These are phyloP conservation scores for Allantophomopsis lycopodina DNA, from an alignment of 2,329 filamentous ascomycete genomes.

Conservation along the genomic window DNA sequence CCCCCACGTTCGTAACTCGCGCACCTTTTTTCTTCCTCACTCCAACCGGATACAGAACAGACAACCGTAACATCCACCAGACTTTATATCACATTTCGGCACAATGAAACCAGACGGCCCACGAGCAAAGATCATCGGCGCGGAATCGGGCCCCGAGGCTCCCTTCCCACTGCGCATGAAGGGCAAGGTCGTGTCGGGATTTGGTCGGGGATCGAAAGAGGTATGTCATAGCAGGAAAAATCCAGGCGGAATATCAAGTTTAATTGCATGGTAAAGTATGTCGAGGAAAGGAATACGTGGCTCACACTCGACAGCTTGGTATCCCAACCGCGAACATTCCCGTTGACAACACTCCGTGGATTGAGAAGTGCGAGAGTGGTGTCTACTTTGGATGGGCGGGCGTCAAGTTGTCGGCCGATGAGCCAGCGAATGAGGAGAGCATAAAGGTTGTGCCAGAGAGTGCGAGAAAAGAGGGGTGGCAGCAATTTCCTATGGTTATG, in stretches of 20 bases:
- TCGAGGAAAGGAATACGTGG: not conserved
- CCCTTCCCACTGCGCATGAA: slow-evolving; percentile 78
- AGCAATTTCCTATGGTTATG: slow-evolving; percentile 77
- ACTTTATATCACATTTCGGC: too few relatives aligned
- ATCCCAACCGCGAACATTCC: slow-evolving; percentile 93
- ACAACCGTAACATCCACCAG: too few relatives aligned
- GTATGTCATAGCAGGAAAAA: slow-evolving; percentile 27
- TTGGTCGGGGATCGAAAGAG: slow-evolving; percentile 87
- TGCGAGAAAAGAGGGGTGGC: slow-evolving; percentile 10
- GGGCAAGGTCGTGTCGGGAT: slow-evolving; percentile 82
- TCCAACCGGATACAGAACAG: too few relatives aligned
- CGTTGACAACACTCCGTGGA: slow-evolving; percentile 53
- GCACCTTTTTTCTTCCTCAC: too few relatives aligned
- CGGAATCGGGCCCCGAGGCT: slow-evolving; percentile 54
- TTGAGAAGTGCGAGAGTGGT: slow-evolving; percentile 53
- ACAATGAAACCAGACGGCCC: slow-evolving; percentile 6
- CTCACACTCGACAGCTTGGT: slow-evolving; percentile 49
- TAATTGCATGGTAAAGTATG: too few relatives aligned
- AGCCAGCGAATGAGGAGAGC: slow-evolving; percentile 12
- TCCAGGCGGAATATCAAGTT: too few relatives aligned
- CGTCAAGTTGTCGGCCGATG: slow-evolving; percentile 36
- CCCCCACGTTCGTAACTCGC: too few relatives aligned
- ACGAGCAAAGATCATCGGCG: slow-evolving; percentile 60
- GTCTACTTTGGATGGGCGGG: slow-evolving; percentile 92
- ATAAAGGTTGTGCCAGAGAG: slow-evolving; percentile 3